Evolutionary conservation across 2,329 filamentous ascomycete genomes (phyloP), one percentile per base, ranked within the genome.

Genomic region (Alternaria sp.): DNA sequence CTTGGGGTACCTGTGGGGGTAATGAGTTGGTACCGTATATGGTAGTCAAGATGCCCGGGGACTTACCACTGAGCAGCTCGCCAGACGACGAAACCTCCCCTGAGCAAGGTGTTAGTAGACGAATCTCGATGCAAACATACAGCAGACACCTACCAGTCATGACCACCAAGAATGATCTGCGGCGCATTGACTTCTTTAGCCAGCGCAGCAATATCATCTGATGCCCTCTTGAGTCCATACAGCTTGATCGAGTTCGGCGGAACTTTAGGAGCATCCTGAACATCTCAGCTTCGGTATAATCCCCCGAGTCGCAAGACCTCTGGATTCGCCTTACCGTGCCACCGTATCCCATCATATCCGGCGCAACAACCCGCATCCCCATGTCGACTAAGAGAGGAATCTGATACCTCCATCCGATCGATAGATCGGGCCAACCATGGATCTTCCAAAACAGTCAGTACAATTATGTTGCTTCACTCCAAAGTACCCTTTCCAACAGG

Each of bases 291-390:
- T 52, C 11, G 23, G 30, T 21, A n/a, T n/a, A 8, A 8, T 6
- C 15, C 15, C 17, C 7, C 2, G 19, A 52, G 57, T 9, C 32
- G 47, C 40, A 21, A 26, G 45, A 10, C 6, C 26, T 57, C 9
- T 43, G 12, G 21, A 6, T 15, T 45, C 3, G 12, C 62, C 75
- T 65, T 77, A 87, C 90, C 25, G 92, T 96, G 62, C 88, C 86
- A 25, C 91, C 92, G 78, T 96, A 98, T 66, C 95, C 95, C 71
- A 97, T 86, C 85, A 93, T 90, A 80, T 97, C 93, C 0, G 93
- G 91, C 11, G 89, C 92, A 23, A 98, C 88, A 58, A 97, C 93
- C 59, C 91, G 88, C 68, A 95, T 87, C 21, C 90, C 91, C 60
- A 93, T 84, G 6, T 89, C 85, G 32, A 91, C 80, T 21, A 98